Percentiles rank a stretch among this genome's conserved stretches.
These are phyloP conservation scores for Apiospora phragmitis DNA, from an alignment of 2,329 filamentous ascomycete genomes.

Conservation along the genomic window DNA sequence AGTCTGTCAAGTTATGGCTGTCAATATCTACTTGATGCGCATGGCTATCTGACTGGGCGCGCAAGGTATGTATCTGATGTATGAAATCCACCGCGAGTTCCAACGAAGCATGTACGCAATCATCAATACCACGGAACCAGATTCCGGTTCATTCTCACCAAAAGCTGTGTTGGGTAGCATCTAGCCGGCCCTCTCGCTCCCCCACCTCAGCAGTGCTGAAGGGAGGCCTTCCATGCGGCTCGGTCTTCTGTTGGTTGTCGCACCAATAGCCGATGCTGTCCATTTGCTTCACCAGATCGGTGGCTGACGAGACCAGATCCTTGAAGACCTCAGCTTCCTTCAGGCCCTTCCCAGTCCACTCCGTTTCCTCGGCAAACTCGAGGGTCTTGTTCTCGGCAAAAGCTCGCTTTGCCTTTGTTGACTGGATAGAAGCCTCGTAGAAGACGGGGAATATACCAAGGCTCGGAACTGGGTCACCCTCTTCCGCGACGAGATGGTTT, in stretches of 20 bases:
- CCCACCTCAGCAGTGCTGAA: not conserved
- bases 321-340: slow-evolving; percentile 22
- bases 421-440: slow-evolving; percentile 29
- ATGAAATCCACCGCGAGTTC: not conserved
- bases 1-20: not conserved
- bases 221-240: slow-evolving; percentile 13
- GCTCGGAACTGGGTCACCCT: slow-evolving; percentile 6
- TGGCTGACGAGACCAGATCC: slow-evolving; percentile 23
- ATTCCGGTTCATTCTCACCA: not conserved
- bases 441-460: slow-evolving; percentile 20
- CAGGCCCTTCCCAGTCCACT: slow-evolving; percentile 25
- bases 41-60: not conserved
- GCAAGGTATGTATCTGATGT: not conserved
- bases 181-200: too few relatives aligned
- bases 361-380: slow-evolving; percentile 25
- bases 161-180: not conserved
- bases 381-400: slow-evolving; percentile 27
- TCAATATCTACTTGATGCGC: not conserved
- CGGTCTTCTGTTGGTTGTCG: slow-evolving; percentile 24
- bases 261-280: slow-evolving; percentile 30
- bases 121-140: not conserved
- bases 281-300: slow-evolving; percentile 26
- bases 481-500: slow-evolving; percentile 14
- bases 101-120: not conserved
- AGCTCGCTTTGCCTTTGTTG: slow-evolving; percentile 20